Percentiles rank a stretch among this genome's conserved stretches.
phyloP scores from a whole-genome alignment of 2,329 filamentous ascomycete species.

The Pseudopyrenochaeta lycopersici region DNA sequence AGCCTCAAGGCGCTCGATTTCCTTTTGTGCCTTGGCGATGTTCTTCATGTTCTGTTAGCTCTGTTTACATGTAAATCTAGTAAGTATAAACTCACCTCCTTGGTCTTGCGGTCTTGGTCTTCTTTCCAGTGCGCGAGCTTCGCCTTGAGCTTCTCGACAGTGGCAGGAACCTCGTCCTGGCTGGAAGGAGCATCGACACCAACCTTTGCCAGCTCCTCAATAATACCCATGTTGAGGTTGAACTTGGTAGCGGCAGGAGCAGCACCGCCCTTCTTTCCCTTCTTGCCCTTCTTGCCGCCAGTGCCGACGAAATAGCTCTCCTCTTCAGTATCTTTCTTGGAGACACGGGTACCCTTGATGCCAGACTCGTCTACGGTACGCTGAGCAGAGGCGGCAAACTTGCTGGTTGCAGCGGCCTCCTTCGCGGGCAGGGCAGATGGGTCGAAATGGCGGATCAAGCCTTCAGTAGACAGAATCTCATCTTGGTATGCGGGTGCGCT shows the following conservation, averaged over 20 bases:
- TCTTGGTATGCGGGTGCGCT: conserved; percentile 89
- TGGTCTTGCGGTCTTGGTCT: conserved; percentile 88
- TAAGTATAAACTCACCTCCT: conserved; percentile 72
- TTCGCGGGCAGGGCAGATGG: conserved; percentile 71
- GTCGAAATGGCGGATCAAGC: conserved; percentile 90
- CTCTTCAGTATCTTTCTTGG: conserved; percentile 86
- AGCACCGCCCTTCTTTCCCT: conserved; percentile 80
- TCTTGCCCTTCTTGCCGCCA: conserved; percentile 86
- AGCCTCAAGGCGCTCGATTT: conserved; percentile 82
- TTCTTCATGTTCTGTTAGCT: conserved; percentile 69
- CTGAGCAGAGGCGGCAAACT: conserved; percentile 76
- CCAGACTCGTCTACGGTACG: conserved; percentile 85
- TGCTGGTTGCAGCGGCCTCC: conserved; percentile 69
- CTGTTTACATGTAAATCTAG: not conserved
- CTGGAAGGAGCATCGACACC: conserved; percentile 89
- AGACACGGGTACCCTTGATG: conserved; percentile 83
- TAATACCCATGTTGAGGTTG: conserved; percentile 88
- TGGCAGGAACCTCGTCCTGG: conserved; percentile 79
- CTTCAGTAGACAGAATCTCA: conserved; percentile 89
- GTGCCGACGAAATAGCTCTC: conserved; percentile 82
- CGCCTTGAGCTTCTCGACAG: conserved; percentile 87
- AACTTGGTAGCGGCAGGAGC: conserved; percentile 68
- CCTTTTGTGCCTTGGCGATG: conserved; percentile 94
- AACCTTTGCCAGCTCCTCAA: conserved; percentile 87
- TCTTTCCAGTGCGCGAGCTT: conserved; percentile 93